phyloP scores from a whole-genome alignment of 306 rosid species.

The Lathyrus tuberosus region DNA sequence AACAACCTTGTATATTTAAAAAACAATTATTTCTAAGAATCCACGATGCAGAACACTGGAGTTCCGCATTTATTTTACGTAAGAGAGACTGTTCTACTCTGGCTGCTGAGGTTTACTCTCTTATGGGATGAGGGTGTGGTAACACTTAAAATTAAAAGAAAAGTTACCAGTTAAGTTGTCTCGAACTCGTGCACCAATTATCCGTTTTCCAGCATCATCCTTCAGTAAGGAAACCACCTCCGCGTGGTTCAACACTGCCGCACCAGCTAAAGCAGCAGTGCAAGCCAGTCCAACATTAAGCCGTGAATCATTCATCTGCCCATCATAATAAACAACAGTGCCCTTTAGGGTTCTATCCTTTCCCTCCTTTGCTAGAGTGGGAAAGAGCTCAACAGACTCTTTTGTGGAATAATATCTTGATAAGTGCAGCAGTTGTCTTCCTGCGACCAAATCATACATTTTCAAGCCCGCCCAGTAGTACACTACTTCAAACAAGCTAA shows the following conservation, averaged over 20 bases:
- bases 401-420: constrained; percentile 90
- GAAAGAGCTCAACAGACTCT: constrained; percentile 90
- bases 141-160: constrained; percentile 24
- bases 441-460: constrained; percentile 96
- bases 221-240: constrained; percentile 84
- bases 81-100: constrained; percentile 20
- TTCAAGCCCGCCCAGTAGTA: constrained; percentile 96
- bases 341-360: constrained; percentile 73
- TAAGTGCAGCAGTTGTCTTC: constrained; percentile 74
- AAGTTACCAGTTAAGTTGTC: constrained; percentile 79
- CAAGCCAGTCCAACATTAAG: constrained; percentile 94
- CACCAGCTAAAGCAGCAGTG: constrained; percentile 96
- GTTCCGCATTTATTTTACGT: constrained; percentile 21
- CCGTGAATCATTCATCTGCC: constrained; percentile 98
- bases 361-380: constrained; percentile 82
- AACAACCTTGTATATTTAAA: not conserved
- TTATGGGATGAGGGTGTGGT: not conserved
- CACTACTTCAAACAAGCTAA: constrained; percentile 88
- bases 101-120: not conserved
- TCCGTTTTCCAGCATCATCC: constrained; percentile 69
- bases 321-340: constrained; percentile 95
- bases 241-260: constrained; percentile 95
- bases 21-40: constrained; percentile 18
- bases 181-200: constrained; percentile 83
- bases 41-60: constrained; percentile 8